Evolutionary conservation across 1,139 yeast species (phyloP).

Genomic region (Geotrichum fermentans): DNA sequence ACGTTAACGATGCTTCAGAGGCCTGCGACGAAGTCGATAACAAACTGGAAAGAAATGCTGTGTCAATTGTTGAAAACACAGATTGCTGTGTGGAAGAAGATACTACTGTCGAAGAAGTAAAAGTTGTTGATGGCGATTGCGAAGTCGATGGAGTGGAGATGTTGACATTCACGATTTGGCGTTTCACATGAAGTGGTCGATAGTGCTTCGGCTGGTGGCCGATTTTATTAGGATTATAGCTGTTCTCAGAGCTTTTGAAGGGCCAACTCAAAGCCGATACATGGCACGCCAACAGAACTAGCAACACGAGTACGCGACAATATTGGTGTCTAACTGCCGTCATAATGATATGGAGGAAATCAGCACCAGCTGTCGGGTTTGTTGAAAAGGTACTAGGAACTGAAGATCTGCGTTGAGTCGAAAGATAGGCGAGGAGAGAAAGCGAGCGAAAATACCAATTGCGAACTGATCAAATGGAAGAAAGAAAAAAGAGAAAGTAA

Average conservation of each 20-base stretch:
- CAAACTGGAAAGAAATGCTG: constrained; percentile 6
- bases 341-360: not conserved
- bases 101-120: not conserved
- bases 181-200: constrained; percentile 1
- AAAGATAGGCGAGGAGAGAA: too few relatives aligned
- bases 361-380: not conserved
- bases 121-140: constrained; percentile 1
- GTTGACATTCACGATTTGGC: constrained; percentile 14
- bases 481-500: not conserved
- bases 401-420: too few relatives aligned
- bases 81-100: not conserved
- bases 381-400: not conserved
- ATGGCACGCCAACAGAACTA: not conserved
- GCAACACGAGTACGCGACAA: constrained; percentile 1
- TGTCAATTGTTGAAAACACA: constrained; percentile 1
- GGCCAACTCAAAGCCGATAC: not conserved
- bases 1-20: not conserved
- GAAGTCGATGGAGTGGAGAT: constrained; percentile 6
- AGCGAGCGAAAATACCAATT: not conserved
- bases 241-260: too few relatives aligned
- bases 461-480: not conserved
- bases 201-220: constrained; percentile 2
- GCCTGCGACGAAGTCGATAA: constrained; percentile 4
- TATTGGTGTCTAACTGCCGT: not conserved
- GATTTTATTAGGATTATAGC: not conserved